Evolutionary conservation across 1,139 yeast genomes (phyloP).

Genomic region (Geotrichum candidum): DNA sequence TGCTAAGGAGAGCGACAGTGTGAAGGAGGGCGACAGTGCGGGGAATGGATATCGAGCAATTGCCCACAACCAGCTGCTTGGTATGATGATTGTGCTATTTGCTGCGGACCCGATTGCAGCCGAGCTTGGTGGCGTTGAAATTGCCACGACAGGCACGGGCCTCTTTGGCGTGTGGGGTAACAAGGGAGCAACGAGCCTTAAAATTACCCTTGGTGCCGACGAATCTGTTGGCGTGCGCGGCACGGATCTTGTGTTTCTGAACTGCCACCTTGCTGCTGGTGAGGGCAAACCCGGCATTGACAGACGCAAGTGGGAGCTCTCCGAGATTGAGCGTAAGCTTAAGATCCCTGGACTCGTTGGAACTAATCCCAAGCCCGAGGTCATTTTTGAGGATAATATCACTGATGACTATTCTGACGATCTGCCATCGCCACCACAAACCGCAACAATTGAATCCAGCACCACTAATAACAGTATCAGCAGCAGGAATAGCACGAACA

Average conservation of each 20-base stretch:
- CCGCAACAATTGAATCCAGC: conserved; percentile 1
- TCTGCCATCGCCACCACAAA: background rate
- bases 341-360: conserved; percentile 23
- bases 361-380: background rate
- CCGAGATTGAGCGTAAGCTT: conserved; percentile 36
- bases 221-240: conserved; percentile 32
- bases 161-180: conserved; percentile 52
- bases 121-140: conserved; percentile 37
- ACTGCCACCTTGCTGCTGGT: conserved; percentile 67
- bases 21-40: background rate
- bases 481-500: background rate
- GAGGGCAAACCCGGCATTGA: conserved; percentile 46
- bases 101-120: conserved; percentile 30
- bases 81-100: conserved; percentile 43
- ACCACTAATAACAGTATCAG: background rate
- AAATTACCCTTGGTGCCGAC: conserved; percentile 31
- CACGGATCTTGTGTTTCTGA: conserved; percentile 47
- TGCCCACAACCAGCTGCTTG: conserved; percentile 44
- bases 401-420: conserved; percentile 8
- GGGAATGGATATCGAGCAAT: conserved; percentile 32
- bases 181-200: conserved; percentile 50
- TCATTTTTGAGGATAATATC: background rate
- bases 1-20: too few species aligned
- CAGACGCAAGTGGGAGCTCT: conserved; percentile 41
- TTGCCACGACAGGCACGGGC: conserved; percentile 48